Evolutionary conservation across 2,329 filamentous ascomycete genomes (phyloP), one percentile per base, ranked within the genome.

Genomic region (Diaporthe vaccinii): DNA sequence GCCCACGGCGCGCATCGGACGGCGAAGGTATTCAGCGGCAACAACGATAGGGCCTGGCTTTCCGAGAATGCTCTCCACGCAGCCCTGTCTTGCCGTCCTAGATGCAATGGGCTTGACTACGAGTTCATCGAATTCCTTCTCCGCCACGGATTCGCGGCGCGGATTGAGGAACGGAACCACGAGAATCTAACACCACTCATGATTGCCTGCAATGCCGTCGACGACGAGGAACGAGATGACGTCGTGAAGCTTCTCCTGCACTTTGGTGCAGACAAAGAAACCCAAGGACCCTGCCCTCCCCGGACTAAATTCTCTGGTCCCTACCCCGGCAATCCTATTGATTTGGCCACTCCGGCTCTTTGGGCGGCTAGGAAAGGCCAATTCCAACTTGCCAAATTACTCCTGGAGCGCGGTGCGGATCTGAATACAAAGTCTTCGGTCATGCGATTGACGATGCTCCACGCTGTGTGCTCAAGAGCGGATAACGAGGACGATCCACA

Each of bases 401-500:
- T 68, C 4, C 46, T 68, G 22, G 31, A 68, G 14, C 31, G 20
- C 9, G 65, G 65, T 39, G 65, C 65, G 15, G n/a, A 39, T 17
- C 12, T 22, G n/a, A 25, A 2, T 3, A 20, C 28, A 39, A 36
- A 1, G 2, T 53, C 65, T 25, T 53, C 65, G 15, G 1, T 0
- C 8, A 12, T 4, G 31, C 12, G 15, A 1, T 3, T 20, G 12
- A 53, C 31, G 1, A 36, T 36, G 22, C 65, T 68, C 20, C 34
- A 25, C 20, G 46, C 46, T 28, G 31, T 20, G 15, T 68, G 65
- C 46, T 22, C 34, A 61, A 6, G 1, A 53, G 5, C 17, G 28
- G 0, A 17, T 0, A 0, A 20, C n/a, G 6, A 0, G 14, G 12
- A 2, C 3, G 1, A 10, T 28, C 5, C 15, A 22, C 15, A 22